Evolutionary conservation across 2,329 filamentous ascomycete genomes (phyloP).

Genomic region (Rutstroemia sp.): DNA sequence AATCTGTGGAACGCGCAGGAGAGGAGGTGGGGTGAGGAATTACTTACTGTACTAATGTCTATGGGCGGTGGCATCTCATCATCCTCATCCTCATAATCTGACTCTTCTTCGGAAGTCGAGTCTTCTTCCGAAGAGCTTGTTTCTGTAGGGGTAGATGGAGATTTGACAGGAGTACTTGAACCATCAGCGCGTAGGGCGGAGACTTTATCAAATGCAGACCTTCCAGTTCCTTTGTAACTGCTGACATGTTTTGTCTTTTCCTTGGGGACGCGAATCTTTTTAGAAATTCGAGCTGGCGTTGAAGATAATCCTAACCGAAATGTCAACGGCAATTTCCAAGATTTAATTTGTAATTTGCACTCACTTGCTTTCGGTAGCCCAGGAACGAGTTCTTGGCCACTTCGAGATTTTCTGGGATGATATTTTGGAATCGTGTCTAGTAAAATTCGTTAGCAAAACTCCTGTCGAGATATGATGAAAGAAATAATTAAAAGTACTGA

Average conservation of each 20-base stretch:
- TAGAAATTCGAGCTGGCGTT: conserved; percentile 17
- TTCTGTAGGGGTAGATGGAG: conserved; percentile 22
- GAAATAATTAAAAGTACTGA: conserved; percentile 12
- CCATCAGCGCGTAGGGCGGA: conserved; percentile 17
- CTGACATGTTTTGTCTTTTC: conserved; percentile 17
- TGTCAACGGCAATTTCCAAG: conserved; percentile 3
- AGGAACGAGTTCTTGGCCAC: conserved; percentile 25
- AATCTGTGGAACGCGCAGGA: background rate
- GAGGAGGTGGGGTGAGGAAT: background rate
- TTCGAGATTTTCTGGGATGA: conserved; percentile 26
- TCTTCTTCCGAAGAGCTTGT: conserved; percentile 28
- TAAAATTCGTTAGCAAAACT: background rate
- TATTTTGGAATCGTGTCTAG: conserved; percentile 28
- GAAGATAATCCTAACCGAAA: conserved; percentile 17
- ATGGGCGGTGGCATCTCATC: conserved; percentile 17
- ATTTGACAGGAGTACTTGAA: conserved; percentile 7
- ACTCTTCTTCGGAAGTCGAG: conserved; percentile 28
- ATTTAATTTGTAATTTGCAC: conserved; percentile 7
- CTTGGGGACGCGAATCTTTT: conserved; percentile 21
- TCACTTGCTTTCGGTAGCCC: conserved; percentile 26
- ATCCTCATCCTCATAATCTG: conserved; percentile 29
- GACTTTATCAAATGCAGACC: conserved; percentile 16
- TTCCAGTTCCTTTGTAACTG: conserved; percentile 25
- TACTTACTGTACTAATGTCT: conserved; percentile 27
- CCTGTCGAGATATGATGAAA: background rate